Conservation (phyloP, 176 grass and related monocot genomes). For the Oryza punctata region DNA sequence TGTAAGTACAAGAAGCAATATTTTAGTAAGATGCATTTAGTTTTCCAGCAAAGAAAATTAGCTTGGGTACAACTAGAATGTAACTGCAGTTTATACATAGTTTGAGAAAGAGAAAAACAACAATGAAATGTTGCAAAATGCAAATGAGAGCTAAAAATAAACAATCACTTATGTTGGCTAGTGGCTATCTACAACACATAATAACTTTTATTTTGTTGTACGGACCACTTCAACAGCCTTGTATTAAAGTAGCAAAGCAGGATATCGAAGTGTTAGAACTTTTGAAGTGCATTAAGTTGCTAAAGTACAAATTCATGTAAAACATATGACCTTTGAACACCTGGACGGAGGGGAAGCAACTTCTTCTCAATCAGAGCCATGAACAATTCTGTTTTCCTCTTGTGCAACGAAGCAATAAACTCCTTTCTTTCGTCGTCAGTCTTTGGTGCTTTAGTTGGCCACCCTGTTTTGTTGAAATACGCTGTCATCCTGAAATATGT, state of each 20-base stretch:
- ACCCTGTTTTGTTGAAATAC: slow-evolving; percentile 89
- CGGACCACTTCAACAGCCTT: not conserved
- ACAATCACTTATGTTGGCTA: not conserved
- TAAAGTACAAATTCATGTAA: slow-evolving; percentile 37
- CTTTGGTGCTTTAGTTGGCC: slow-evolving; percentile 79
- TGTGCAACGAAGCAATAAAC: slow-evolving; percentile 91
- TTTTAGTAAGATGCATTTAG: not conserved
- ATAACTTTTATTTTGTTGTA: not conserved
- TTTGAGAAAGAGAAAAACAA: not conserved
- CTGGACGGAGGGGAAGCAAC: slow-evolving; percentile 93
- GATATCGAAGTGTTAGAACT: not conserved
- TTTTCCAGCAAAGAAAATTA: not conserved
- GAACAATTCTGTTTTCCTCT: slow-evolving; percentile 94
- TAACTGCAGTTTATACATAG: not conserved
- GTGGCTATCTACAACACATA: not conserved
- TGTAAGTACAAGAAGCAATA: not conserved
- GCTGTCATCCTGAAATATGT: slow-evolving; percentile 71
- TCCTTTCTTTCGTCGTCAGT: slow-evolving; percentile 80
- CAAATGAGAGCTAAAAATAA: not conserved
- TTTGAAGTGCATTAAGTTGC: slow-evolving; percentile 44
- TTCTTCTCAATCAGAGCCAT: slow-evolving; percentile 96
- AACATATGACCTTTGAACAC: slow-evolving; percentile 82
- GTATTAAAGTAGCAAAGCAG: not conserved
- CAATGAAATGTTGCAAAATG: not conserved
- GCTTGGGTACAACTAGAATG: not conserved